A percentile compares a stretch with the other conserved stretches of the same genome.
Evolutionary conservation across 352 stramenopile species (phyloP).

Genomic region (Globisporangium orthogonon): DNA sequence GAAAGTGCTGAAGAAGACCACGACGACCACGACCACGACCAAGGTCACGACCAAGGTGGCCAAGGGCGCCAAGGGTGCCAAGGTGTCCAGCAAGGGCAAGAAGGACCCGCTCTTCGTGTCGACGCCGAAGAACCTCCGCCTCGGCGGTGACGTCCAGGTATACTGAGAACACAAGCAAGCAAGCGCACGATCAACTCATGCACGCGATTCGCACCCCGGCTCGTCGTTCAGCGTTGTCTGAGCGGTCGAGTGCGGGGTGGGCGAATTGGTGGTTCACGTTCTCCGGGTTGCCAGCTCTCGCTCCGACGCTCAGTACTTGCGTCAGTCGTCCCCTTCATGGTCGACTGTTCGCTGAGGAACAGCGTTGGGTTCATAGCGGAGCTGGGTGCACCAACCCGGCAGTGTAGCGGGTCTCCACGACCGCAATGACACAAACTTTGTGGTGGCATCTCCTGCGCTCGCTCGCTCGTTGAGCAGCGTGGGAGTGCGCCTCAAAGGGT

Average conservation of each 20-base stretch:
- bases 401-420: conserved; percentile 87
- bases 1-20: conserved; percentile 81
- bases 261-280: conserved; percentile 16
- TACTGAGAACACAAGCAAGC: conserved; percentile 18
- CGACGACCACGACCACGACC: conserved; percentile 41
- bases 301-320: conserved; percentile 4
- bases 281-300: conserved; percentile 7
- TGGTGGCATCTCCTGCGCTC: conserved; percentile 43
- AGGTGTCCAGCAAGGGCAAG: conserved; percentile 63
- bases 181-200: not conserved
- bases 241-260: not conserved
- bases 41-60: conserved; percentile 51
- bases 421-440: conserved; percentile 91
- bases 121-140: conserved; percentile 92
- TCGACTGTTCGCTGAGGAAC: not conserved
- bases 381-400: conserved; percentile 6
- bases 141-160: conserved; percentile 96
- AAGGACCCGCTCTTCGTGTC: conserved; percentile 94
- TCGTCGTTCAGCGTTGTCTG: not conserved
- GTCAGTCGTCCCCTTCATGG: not conserved
- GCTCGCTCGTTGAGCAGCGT: not conserved
- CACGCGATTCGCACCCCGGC: conserved; percentile 4
- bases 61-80: conserved; percentile 64
- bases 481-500: conserved; percentile 61
- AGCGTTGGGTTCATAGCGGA: conserved; percentile 2